Base-by-base conservation (phyloP, 2,329 filamentous ascomycete genomes). In the Ilyonectria sp. region DNA sequence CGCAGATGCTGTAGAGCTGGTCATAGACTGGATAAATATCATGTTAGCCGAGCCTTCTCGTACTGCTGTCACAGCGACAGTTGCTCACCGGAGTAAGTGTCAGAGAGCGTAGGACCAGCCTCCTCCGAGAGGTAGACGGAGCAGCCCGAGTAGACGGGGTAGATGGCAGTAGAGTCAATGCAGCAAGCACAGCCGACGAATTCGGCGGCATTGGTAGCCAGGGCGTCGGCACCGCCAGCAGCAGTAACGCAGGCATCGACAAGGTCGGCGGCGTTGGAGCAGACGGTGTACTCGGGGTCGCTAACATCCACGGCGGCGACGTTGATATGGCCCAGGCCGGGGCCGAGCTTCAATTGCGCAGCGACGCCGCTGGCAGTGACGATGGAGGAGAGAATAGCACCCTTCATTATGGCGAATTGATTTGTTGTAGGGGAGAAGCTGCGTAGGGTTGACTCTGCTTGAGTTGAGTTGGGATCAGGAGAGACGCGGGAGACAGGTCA, bases 141-240 rank as follows among this genome's bases (percentile, higher is more conserved):
- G 69, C 78, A 80, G 56, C 57, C 71, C 4, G 75, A 76, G 68
- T 76, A 80, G 26, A 71, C 60, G 10, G 67, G 62, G 58, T 76
- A 73, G n/a, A 78, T 60, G 55, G 69, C 60, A 1, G 60, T 68
- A 6, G 61, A 23, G 17, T 67, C 66, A 44, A 66, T 53, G 46
- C 78, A 80, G 65, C 78, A 80, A 9, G 74, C 78, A 65, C 78
- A 80, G 15, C 59, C 60, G 19, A 76, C 19, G 11, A 80, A 57
- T 4, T 55, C 73, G 4, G 62, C 19, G 7, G 73, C 62, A 52
- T 73, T 70, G 17, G 72, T 76, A 19, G 58, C 44, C 29, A 77
- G 55, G 40, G 65, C 76, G 7, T 70, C 56, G 6, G 57, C 4
- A 49, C 77, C 78, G 40, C 78, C 78, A 2, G 64, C 49, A 19